Base-by-base conservation (phyloP, 495 filamentous ascomycete genomes). In the Daldinia caldariorum region DNA sequence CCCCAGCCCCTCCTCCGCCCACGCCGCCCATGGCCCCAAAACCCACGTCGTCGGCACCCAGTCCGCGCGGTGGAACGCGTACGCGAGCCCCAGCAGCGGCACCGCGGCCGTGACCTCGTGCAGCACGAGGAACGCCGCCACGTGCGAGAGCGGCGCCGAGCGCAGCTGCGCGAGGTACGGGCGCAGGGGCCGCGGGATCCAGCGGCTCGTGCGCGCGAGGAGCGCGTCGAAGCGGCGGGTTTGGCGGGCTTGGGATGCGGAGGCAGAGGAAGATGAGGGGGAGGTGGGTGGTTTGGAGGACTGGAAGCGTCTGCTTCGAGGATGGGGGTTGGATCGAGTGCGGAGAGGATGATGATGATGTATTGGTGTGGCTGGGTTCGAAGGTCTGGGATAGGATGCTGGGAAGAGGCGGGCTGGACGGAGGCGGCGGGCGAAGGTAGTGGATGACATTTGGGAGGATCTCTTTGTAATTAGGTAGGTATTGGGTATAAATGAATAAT, bases 41-140 rank as follows among this genome's bases (percentile, higher is more conserved):
- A 81, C 63, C 75, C 77, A 81, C 78, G 82, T 51, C 79, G 85
- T 39, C 78, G 83, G 91, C 43, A 91, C 80, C 86, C 88, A 89
- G 63, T 85, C 79, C 3, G 85, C 85, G 70, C 91, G 91, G 77
- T 97, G 92, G 76, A 99, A 97, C 1, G 86, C 66, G 6, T 84
- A 90, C 10, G 90, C 87, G 0, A 99, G 84, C 0, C 88, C 91
- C 31, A 94, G 76, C 0, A 98, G 78, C 0, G 95, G 94, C 4
- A 93, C 67, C 13, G 97, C 78, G 16, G 95, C 95, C 0, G 95
- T 97, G 35, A 96, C 63, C 77, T 99, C 95, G 83, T 99, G 95
- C 0, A 99, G 86, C 43, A 97, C 81, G 9, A 99, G 80, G 77
- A 99, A 99, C 3, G 95, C 87, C 6, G 89, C 88, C 41, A 97